Evolutionary conservation across 2,329 filamentous ascomycete species (phyloP).

Genomic region (Cercospora nicotianae): DNA sequence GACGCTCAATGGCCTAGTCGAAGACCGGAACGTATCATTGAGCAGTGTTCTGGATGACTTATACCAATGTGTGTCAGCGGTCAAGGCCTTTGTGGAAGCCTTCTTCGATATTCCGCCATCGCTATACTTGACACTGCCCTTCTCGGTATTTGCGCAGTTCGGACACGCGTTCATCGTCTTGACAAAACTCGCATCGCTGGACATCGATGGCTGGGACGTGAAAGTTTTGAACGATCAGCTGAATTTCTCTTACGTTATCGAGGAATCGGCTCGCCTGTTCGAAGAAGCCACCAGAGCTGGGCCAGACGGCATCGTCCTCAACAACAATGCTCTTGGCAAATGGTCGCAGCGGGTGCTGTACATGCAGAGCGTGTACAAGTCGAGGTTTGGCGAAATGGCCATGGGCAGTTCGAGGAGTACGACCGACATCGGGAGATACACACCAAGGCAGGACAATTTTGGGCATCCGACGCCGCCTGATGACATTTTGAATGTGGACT

Average conservation of each 20-base stretch:
- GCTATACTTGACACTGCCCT: slow-evolving; percentile 33
- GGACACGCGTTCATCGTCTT: slow-evolving; percentile 35
- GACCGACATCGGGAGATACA: slow-evolving; percentile 5
- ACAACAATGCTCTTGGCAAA: slow-evolving; percentile 36
- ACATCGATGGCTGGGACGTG: slow-evolving; percentile 36
- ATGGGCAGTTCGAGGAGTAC: slow-evolving; percentile 1
- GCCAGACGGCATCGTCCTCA: slow-evolving; percentile 31
- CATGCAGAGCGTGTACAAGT: slow-evolving; percentile 34
- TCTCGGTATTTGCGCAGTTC: slow-evolving; percentile 35
- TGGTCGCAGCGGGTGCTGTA: slow-evolving; percentile 33
- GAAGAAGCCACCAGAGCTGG: slow-evolving; percentile 23
- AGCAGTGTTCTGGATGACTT: slow-evolving; percentile 32
- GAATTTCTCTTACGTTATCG: slow-evolving; percentile 28
- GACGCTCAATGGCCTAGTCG: slow-evolving; percentile 31
- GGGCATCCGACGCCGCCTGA: slow-evolving; percentile 30
- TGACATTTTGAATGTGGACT: slow-evolving; percentile 30
- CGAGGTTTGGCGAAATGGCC: slow-evolving; percentile 21
- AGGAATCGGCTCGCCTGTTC: slow-evolving; percentile 27
- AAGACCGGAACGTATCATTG: slow-evolving; percentile 26
- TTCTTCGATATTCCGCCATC: slow-evolving; percentile 33
- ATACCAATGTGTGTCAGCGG: slow-evolving; percentile 30
- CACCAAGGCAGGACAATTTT: slow-evolving; percentile 9
- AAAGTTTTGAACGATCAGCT: slow-evolving; percentile 24
- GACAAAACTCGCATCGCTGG: slow-evolving; percentile 33
- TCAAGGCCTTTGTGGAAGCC: slow-evolving; percentile 30